phyloP scores from a whole-genome alignment of 2,329 filamentous ascomycete species.

The Apiospora malaysiana region DNA sequence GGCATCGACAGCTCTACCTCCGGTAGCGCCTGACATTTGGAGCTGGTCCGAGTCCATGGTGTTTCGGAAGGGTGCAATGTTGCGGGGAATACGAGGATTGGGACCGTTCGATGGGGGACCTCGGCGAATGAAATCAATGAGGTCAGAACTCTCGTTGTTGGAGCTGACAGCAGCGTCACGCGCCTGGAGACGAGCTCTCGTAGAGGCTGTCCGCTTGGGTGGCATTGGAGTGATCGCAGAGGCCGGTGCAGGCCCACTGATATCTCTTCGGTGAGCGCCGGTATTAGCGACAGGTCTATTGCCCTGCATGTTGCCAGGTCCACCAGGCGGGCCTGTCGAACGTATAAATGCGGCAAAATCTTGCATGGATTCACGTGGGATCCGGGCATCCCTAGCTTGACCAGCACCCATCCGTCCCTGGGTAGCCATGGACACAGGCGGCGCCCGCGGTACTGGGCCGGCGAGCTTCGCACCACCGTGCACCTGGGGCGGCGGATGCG shows the following conservation, averaged over 20 bases:
- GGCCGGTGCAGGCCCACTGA: slow-evolving; percentile 37
- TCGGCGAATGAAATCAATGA: slow-evolving; percentile 94
- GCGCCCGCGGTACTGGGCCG: slow-evolving; percentile 40
- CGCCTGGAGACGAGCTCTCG: slow-evolving; percentile 66
- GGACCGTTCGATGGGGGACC: slow-evolving; percentile 71
- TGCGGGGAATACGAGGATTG: slow-evolving; percentile 77
- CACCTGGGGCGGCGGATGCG: slow-evolving; percentile 43
- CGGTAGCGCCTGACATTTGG: slow-evolving; percentile 56
- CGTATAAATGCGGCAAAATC: slow-evolving; percentile 93
- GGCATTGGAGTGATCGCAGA: slow-evolving; percentile 42
- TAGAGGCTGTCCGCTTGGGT: slow-evolving; percentile 46
- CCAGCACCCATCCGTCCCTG: slow-evolving; percentile 39
- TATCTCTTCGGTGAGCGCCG: slow-evolving; percentile 37
- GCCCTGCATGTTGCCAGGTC: slow-evolving; percentile 34
- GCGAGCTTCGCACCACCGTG: slow-evolving; percentile 34
- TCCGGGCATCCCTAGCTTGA: slow-evolving; percentile 74
- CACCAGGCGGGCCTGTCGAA: slow-evolving; percentile 74
- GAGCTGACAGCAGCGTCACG: slow-evolving; percentile 71
- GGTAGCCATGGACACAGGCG: slow-evolving; percentile 38
- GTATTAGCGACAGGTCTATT: slow-evolving; percentile 32
- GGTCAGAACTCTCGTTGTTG: slow-evolving; percentile 75
- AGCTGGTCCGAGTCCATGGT: slow-evolving; percentile 85
- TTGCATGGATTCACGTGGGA: slow-evolving; percentile 72
- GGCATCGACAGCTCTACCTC: slow-evolving; percentile 63
- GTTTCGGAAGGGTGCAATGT: slow-evolving; percentile 82